phyloP scores from a whole-genome alignment of 2,329 filamentous ascomycete genomes.

The Ascocoryne sarcoides region DNA sequence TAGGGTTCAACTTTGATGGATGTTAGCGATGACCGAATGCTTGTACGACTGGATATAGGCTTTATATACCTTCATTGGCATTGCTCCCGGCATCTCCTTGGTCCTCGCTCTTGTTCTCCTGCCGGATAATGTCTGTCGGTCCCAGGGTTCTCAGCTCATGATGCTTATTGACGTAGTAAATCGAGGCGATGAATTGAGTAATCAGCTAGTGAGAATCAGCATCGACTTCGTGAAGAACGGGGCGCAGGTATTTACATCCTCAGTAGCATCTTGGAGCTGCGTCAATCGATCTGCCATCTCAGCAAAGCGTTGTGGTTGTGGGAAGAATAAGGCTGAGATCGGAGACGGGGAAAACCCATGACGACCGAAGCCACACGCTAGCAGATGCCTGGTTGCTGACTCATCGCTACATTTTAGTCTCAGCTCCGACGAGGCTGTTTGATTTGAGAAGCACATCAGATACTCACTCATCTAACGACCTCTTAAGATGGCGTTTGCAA shows the following conservation, averaged over 20 bases:
- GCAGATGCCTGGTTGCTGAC: too few species aligned
- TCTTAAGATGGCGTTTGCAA: too few species aligned
- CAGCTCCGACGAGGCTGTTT: too few species aligned
- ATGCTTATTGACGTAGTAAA: constrained; percentile 58
- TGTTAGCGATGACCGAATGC: too few species aligned
- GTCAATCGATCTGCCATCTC: constrained; percentile 68
- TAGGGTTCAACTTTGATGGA: constrained; percentile 47
- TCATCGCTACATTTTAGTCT: too few species aligned
- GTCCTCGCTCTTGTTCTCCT: constrained; percentile 36
- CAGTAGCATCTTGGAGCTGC: constrained; percentile 76
- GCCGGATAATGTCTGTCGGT: constrained; percentile 49
- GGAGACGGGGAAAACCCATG: too few species aligned
- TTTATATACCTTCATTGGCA: neutral
- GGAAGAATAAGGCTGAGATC: constrained; percentile 10
- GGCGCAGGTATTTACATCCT: constrained; percentile 49
- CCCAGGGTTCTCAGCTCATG: constrained; percentile 56
- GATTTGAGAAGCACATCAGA: too few species aligned
- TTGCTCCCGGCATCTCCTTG: constrained; percentile 9
- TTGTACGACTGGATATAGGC: too few species aligned
- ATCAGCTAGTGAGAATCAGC: constrained; percentile 41
- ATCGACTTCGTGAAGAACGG: neutral
- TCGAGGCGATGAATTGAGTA: constrained; percentile 58
- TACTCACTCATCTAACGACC: too few species aligned
- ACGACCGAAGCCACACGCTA: too few species aligned
- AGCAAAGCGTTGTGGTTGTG: constrained; percentile 2